Evolutionary conservation across 139 green algal species (phyloP).

Genomic region (Mesostigma viride): DNA sequence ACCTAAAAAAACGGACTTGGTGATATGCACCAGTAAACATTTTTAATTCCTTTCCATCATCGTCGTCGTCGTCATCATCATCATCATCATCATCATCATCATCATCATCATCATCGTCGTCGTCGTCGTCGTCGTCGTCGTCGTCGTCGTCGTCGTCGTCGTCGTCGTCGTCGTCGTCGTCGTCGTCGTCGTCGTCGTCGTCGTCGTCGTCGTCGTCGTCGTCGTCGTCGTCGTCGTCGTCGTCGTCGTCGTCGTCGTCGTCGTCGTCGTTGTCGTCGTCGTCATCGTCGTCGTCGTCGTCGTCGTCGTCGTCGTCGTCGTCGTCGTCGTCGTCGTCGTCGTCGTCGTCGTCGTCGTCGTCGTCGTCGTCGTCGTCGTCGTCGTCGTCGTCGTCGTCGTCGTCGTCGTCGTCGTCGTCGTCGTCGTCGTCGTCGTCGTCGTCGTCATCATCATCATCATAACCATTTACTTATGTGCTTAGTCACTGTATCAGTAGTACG

Average conservation of each 20-base stretch:
- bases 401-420: background rate
- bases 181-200: background rate
- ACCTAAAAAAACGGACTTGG: too few species aligned
- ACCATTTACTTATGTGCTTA: background rate
- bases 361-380: background rate
- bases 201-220: background rate
- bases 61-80: background rate
- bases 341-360: background rate
- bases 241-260: background rate
- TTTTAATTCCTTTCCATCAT: background rate
- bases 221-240: background rate
- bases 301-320: background rate
- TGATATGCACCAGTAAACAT: too few species aligned
- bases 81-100: background rate
- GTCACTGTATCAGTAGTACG: too few species aligned
- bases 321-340: background rate
- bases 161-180: background rate
- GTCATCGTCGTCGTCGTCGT: conserved; percentile 1
- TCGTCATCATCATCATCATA: background rate
- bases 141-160: conserved; percentile 1
- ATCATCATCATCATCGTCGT: background rate
- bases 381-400: background rate
- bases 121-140: background rate
- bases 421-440: too few species aligned
- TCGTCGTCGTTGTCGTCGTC: background rate